These are phyloP conservation scores for Saururus chinensis DNA, from an alignment of 164 flowering plant genomes.

Conservation along the genomic window DNA sequence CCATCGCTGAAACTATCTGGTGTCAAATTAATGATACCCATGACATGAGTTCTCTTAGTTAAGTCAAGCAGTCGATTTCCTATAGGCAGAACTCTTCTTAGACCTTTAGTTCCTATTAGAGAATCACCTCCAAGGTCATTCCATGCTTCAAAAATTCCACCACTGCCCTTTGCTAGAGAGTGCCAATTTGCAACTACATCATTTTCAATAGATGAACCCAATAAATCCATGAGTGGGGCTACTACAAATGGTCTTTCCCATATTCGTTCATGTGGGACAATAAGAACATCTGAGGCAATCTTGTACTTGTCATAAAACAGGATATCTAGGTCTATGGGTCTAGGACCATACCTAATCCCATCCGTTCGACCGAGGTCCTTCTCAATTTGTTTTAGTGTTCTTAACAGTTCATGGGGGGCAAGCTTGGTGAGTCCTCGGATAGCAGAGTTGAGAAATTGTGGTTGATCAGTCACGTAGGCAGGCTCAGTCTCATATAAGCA, in stretches of 20 bases:
- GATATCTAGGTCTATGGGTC: slow-evolving; percentile 88
- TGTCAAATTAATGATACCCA: slow-evolving; percentile 86
- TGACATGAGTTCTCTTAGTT: slow-evolving; percentile 41
- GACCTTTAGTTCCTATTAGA: slow-evolving; percentile 60
- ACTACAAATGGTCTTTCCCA: slow-evolving; percentile 94
- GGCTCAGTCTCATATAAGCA: slow-evolving; percentile 91
- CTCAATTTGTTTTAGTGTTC: slow-evolving; percentile 71
- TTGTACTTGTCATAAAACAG: slow-evolving; percentile 70
- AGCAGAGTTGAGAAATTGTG: slow-evolving; percentile 86
- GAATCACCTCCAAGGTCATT: slow-evolving; percentile 72
- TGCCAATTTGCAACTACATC: slow-evolving; percentile 74
- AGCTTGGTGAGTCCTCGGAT: slow-evolving; percentile 67
- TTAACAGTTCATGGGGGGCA: slow-evolving; percentile 65
- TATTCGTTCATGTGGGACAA: slow-evolving; percentile 82
- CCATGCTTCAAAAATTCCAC: slow-evolving; percentile 65
- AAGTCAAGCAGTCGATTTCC: slow-evolving; percentile 57
- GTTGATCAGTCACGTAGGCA: slow-evolving; percentile 88
- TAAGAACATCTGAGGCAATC: slow-evolving; percentile 48
- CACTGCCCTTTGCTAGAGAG: slow-evolving; percentile 35
- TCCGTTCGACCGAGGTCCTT: slow-evolving; percentile 69
- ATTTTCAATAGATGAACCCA: slow-evolving; percentile 49
- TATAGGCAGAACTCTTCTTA: slow-evolving; percentile 67
- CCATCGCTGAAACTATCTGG: slow-evolving; percentile 98
- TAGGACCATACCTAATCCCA: slow-evolving; percentile 89
- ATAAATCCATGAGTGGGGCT: slow-evolving; percentile 73